Evolutionary conservation across 2,329 filamentous ascomycete species (phyloP), one percentile per base, ranked within the genome.

Genomic region (Berkeleyomyces rouxiae): DNA sequence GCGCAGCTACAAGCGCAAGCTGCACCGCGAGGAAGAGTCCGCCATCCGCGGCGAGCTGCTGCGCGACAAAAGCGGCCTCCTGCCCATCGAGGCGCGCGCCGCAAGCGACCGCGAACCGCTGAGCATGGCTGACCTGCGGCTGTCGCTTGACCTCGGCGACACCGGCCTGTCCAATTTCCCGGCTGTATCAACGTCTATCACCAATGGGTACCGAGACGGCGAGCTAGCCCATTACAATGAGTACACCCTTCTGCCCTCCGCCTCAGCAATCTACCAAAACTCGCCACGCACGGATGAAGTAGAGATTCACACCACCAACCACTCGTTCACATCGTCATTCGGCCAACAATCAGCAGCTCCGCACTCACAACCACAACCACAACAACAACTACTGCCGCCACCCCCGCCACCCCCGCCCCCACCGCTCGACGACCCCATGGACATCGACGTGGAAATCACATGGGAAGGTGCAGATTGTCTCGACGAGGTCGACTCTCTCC

Each of bases 1-100:
- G 2, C 81, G 85, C 67, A 85, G 83, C 64, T 96, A 92, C 73
- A 83, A 83, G 66, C 79, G 81, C 64, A 87, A 89, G 70, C 78
- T 96, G 9, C 82, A 83, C 62, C 77, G 78, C 57, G 91, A 96
- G 71, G 90, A 96, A 70, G 80, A 86, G 51, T 81, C 83, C 0
- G 84, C 82, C 36, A 79, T 83, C 47, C 79, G 83, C n/a, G 90
- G 90, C 3, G 87, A 91, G 68, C 72, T 95, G 1, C 77, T 81
- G 16, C 80, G 88, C 67, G 88, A 90, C 64, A 85, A 87, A 65
- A 85, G 82, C 58, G 90, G 90, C 1, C 74, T 95, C 37, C 74
- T 96, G 4, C 92, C 91, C 0, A 76, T 90, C 43, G 90, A 96
- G 72, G 82, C 87, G 2, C 90, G 87, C 70, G 85, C 86, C 61